phyloP scores from a whole-genome alignment of 768 basidiomycete species.

The Boletellus sp. region DNA sequence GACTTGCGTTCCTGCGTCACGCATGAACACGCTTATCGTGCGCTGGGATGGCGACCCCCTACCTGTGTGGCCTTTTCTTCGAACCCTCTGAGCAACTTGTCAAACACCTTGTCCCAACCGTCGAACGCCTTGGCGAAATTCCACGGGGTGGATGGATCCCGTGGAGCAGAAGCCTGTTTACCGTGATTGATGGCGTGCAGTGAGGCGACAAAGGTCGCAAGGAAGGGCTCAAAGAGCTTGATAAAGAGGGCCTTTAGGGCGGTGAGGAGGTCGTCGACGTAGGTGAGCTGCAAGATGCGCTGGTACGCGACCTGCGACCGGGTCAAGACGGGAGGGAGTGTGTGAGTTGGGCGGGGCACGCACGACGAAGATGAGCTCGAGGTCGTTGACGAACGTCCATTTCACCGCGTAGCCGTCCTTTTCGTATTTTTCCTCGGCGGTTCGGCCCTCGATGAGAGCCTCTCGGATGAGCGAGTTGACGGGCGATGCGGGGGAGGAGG shows the following conservation, averaged over 20 bases:
- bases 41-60: conserved; percentile 4
- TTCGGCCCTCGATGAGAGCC: conserved; percentile 87
- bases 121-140: conserved; percentile 69
- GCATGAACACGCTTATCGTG: background rate
- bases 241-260: conserved; percentile 83
- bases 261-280: conserved; percentile 83
- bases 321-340: background rate
- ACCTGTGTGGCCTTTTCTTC: conserved; percentile 76
- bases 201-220: conserved; percentile 80
- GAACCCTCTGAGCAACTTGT: conserved; percentile 66
- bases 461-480: conserved; percentile 87
- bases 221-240: conserved; percentile 80
- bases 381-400: conserved; percentile 93
- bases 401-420: conserved; percentile 92
- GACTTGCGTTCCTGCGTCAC: conserved; percentile 64
- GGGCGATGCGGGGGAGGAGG: conserved; percentile 71
- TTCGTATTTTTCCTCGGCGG: conserved; percentile 80
- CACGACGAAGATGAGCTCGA: conserved; percentile 96
- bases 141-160: conserved; percentile 46
- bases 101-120: conserved; percentile 80
- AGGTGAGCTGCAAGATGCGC: conserved; percentile 90
- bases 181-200: conserved; percentile 58
- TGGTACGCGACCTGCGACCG: conserved; percentile 84
- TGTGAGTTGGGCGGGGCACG: conserved; percentile 27
- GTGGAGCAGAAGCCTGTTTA: conserved; percentile 36